A percentile compares a stretch with the other conserved stretches of the same genome.
phyloP scores from a whole-genome alignment of 2,329 filamentous ascomycete genomes.

The Diaporthe citriasiana region DNA sequence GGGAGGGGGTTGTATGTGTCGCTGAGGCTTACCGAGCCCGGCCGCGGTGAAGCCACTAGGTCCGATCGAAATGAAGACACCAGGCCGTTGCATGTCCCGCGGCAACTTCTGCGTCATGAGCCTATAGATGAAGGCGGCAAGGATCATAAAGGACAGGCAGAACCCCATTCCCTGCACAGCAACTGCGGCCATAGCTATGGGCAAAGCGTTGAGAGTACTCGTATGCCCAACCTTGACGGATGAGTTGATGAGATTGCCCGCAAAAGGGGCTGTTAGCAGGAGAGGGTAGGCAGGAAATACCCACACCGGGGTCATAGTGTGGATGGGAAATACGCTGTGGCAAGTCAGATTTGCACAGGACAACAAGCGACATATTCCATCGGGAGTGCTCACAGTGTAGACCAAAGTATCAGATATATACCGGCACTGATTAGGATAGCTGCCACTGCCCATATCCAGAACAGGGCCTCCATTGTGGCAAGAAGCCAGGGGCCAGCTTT shows the following conservation, averaged over 20 bases:
- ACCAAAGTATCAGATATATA: conserved; percentile 82
- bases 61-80: conserved; percentile 88
- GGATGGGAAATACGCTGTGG: conserved; percentile 71
- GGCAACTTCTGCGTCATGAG: conserved; percentile 91
- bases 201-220: conserved; percentile 56
- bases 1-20: neutral
- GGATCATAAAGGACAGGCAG: conserved; percentile 80
- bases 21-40: conserved; percentile 55
- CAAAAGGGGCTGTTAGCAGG: conserved; percentile 82
- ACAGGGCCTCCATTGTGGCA: conserved; percentile 73
- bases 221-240: conserved; percentile 49
- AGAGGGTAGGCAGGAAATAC: conserved; percentile 89
- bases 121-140: conserved; percentile 85
- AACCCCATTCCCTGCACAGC: conserved; percentile 69
- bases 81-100: conserved; percentile 80
- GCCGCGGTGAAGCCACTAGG: conserved; percentile 74
- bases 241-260: conserved; percentile 67
- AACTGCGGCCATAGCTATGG: conserved; percentile 64
- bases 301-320: conserved; percentile 90
- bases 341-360: neutral
- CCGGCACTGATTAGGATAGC: conserved; percentile 77
- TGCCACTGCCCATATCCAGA: conserved; percentile 80
- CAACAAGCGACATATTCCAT: conserved; percentile 12
- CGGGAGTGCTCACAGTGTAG: conserved; percentile 62
- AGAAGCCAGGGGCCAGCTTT: conserved; percentile 74